Percentiles rank a stretch among this genome's conserved stretches.
These are phyloP conservation scores for Calocybe cyanea DNA, from an alignment of 768 basidiomycete genomes.

Conservation along the genomic window DNA sequence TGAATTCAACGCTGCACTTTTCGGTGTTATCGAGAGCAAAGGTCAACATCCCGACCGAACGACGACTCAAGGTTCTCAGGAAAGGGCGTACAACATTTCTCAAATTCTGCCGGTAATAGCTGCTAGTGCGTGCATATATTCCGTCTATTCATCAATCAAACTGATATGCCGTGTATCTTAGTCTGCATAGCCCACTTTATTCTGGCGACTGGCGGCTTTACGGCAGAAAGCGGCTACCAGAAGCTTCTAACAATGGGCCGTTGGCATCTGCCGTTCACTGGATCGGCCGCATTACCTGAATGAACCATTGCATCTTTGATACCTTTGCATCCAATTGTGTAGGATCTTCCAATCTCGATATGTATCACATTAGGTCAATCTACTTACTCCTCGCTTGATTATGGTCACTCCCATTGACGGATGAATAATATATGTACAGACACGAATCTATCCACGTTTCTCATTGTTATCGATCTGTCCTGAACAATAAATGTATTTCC, in stretches of 20 bases:
- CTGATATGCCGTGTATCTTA: constrained; percentile 13
- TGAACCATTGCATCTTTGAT: background rate
- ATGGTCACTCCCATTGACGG: no score
- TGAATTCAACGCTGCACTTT: constrained; percentile 43
- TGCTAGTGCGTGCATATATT: constrained; percentile 25
- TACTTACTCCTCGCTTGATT: no score
- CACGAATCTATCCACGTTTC: background rate
- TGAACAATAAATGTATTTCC: background rate
- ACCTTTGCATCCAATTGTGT: background rate
- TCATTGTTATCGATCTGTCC: background rate
- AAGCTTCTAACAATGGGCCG: constrained; percentile 39
- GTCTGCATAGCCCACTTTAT: constrained; percentile 48
- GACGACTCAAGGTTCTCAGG: constrained; percentile 14
- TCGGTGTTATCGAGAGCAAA: constrained; percentile 30
- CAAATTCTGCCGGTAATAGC: constrained; percentile 32
- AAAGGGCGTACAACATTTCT: constrained; percentile 25
- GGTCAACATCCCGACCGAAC: constrained; percentile 7
- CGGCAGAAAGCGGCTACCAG: constrained; percentile 40
- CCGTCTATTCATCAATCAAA: background rate
- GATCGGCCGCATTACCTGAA: constrained; percentile 4
- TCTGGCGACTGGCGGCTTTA: constrained; percentile 43
- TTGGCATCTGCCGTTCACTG: constrained; percentile 26
- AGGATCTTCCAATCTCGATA: no score
- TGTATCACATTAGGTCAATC: no score
- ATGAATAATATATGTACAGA: no score